Conservation (phyloP, 805 yeast genomes). For the Cyberlindnera xishuangbannaensis region DNA sequence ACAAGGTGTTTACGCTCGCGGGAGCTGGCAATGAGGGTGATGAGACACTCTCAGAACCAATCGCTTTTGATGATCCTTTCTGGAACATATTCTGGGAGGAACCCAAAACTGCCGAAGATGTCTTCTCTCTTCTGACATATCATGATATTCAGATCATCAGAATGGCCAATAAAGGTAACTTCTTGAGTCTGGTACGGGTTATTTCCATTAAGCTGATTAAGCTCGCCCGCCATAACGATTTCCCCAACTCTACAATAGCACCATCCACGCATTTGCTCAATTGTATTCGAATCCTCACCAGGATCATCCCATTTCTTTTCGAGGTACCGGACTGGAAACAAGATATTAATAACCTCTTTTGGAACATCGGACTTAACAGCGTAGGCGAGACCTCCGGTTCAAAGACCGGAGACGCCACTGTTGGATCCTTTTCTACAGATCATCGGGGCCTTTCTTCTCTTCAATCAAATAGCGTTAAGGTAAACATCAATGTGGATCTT, state of each 20-base stretch:
- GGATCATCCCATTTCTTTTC: constrained; percentile 59
- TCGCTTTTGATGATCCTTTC: constrained; percentile 31
- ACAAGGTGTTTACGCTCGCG: constrained; percentile 54
- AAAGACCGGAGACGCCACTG: constrained; percentile 14
- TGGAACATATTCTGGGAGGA: constrained; percentile 44
- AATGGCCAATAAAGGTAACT: constrained; percentile 51
- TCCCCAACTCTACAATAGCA: constrained; percentile 23
- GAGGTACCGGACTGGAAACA: constrained; percentile 37
- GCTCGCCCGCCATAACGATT: constrained; percentile 18
- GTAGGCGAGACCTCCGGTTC: constrained; percentile 2
- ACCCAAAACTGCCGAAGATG: constrained; percentile 49
- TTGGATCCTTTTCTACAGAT: constrained; percentile 26
- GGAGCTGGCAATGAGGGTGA: constrained; percentile 28
- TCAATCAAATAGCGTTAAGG: constrained; percentile 14
- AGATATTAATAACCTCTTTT: constrained; percentile 34
- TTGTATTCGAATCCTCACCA: constrained; percentile 59
- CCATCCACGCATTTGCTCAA: constrained; percentile 39
- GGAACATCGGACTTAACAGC: constrained; percentile 31
- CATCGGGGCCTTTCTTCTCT: constrained; percentile 15
- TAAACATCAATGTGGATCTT: constrained; percentile 13
- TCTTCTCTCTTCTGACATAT: constrained; percentile 50
- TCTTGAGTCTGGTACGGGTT: constrained; percentile 45
- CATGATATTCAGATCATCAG: constrained; percentile 56
- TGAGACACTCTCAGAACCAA: constrained; percentile 14
- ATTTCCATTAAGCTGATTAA: constrained; percentile 28